Evolutionary conservation across 31 red algal species (phyloP).

Genomic region (Porphyra umbilicalis): DNA sequence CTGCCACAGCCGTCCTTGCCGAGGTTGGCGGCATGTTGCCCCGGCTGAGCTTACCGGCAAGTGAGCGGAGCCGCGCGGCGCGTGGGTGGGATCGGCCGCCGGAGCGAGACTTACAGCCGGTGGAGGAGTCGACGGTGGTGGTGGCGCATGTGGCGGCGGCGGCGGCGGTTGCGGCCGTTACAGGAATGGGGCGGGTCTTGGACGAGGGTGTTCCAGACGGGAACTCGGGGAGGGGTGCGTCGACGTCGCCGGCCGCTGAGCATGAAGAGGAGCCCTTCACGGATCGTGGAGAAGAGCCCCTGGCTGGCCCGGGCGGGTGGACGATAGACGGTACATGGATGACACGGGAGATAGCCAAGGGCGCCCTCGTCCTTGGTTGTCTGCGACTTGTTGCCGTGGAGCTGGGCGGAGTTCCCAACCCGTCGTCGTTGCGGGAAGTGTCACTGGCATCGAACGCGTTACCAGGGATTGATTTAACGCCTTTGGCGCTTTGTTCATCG

Average conservation of each 20-base stretch:
- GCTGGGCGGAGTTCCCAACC: not conserved
- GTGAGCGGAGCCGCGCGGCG: not conserved
- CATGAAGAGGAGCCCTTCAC: not conserved
- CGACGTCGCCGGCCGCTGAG: not conserved
- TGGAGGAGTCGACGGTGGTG: not conserved
- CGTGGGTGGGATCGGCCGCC: not conserved
- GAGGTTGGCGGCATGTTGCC: not conserved
- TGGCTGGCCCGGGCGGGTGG: not conserved
- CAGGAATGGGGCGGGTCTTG: not conserved
- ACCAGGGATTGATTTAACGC: conserved; percentile 9
- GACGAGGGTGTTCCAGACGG: too few species aligned
- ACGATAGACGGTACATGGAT: not conserved
- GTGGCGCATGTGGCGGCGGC: not conserved
- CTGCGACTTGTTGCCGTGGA: not conserved
- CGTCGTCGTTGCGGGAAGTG: not conserved
- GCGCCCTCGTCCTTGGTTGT: not conserved
- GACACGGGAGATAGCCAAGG: not conserved
- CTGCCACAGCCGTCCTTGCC: not conserved
- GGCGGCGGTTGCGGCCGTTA: not conserved
- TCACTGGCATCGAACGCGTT: conserved; percentile 17
- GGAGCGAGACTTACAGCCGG: too few species aligned
- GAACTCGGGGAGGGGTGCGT: too few species aligned
- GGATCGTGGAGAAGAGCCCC: too few species aligned
- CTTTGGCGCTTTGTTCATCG: conserved; percentile 1
- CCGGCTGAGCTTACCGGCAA: not conserved